Evolutionary conservation across 345 rosid genomes (phyloP), one percentile per base, ranked within the genome.

Genomic region (Conringia planisiliqua): DNA sequence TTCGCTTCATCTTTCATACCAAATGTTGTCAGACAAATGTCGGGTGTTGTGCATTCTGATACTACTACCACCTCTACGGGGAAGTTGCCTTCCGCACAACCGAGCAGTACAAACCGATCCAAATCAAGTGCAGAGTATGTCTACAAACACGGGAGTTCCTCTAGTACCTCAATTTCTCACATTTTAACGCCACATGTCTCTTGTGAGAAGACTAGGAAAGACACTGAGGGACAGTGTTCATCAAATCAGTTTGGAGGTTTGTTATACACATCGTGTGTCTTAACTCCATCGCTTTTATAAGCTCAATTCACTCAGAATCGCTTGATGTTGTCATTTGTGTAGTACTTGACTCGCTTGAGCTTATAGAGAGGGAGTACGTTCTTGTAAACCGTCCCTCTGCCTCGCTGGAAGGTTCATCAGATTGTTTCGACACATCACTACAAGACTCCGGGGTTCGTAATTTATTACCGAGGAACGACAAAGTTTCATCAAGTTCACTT

Each of bases 321-420:
- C 13, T 65, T 65, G 44, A 42, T 18, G 22, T 46, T 71, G 66
- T 56, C 71, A 22, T 77, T 20, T 60, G 60, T 74, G 52, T 78
- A 85, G 88, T 78, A 78, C 69, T 83, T 78, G 90, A 85, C 76
- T 85, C 84, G 10, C 68, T 81, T 75, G 91, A 85, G 82, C 86
- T 84, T 48, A 87, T 90, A 60, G 97, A 87, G 82, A 86, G 84
- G 64, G 94, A 85, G 33, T 91, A 91, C 71, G 97, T 91, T 71
- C 83, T 89, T 65, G 92, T 91, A 42, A 79, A 83, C 62, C 78
- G 78, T 48, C 87, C 80, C 78, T 82, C 72, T 77, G 70, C 81
- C 54, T 90, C 91, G 6, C 51, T 57, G 68, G 92, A 81, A 40
- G 85, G 73, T 64, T 80, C 85, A 62, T 88, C 95, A n/a, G 90